Conservation (phyloP, 768 basidiomycete genomes). For the Kwoniella sp. region DNA sequence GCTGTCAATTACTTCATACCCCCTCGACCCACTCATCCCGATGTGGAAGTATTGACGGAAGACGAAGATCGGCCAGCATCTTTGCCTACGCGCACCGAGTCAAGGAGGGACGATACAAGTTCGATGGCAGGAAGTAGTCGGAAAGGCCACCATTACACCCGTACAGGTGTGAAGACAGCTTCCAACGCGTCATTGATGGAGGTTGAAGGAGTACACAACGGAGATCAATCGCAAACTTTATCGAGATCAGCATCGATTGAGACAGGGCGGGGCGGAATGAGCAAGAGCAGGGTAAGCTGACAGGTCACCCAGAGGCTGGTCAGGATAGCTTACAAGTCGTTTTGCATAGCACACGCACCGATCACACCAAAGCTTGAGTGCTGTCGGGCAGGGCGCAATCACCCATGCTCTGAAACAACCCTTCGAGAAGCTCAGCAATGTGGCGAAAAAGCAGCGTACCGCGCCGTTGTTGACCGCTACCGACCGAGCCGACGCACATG, state of each 20-base stretch:
- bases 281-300: slow-evolving; percentile 6
- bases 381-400: slow-evolving; percentile 20
- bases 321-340: neutral
- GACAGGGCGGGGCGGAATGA: neutral
- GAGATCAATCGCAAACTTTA: slow-evolving; percentile 15
- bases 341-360: slow-evolving; percentile 28
- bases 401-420: slow-evolving; percentile 33
- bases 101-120: slow-evolving; percentile 10
- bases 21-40: slow-evolving; percentile 17
- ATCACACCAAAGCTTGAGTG: slow-evolving; percentile 32
- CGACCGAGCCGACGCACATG: neutral
- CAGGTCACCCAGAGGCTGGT: neutral
- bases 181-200: slow-evolving; percentile 23
- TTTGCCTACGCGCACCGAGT: neutral
- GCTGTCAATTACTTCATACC: slow-evolving; percentile 50
- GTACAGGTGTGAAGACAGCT: slow-evolving; percentile 16
- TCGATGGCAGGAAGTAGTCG: slow-evolving; percentile 23
- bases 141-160: neutral
- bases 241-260: slow-evolving; percentile 27
- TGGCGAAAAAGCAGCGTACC: slow-evolving; percentile 29
- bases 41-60: slow-evolving; percentile 12
- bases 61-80: slow-evolving; percentile 10
- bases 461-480: neutral
- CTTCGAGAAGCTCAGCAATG: slow-evolving; percentile 35
- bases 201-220: slow-evolving; percentile 11